Evolutionary conservation across 75 land plant genomes (phyloP).

Genomic region (Gnetum montanum): DNA sequence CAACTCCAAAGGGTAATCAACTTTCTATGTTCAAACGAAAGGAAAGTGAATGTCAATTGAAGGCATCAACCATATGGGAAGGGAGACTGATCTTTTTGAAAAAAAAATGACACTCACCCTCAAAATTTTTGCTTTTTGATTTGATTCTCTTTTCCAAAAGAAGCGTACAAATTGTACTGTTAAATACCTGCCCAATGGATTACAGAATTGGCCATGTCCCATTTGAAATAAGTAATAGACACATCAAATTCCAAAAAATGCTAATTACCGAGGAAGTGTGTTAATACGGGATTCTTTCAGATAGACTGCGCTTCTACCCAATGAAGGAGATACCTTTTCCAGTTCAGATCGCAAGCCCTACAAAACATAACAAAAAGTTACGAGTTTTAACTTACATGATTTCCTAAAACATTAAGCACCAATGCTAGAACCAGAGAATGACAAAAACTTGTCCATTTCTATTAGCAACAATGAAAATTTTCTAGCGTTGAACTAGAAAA

Average conservation of each 20-base stretch:
- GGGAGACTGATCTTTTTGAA: too few species aligned
- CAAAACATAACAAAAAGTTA: conserved; percentile 1
- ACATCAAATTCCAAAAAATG: conserved; percentile 1
- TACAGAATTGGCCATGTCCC: neutral
- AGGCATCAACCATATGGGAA: neutral
- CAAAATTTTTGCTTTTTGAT: conserved; percentile 95
- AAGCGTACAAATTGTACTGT: conserved; percentile 96
- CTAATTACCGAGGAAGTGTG: conserved; percentile 50
- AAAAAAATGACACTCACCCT: conserved; percentile 54
- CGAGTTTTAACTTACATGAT: too few species aligned
- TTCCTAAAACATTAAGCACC: too few species aligned
- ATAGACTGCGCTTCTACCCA: conserved; percentile 74
- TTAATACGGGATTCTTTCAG: conserved; percentile 71
- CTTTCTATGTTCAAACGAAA: conserved; percentile 47
- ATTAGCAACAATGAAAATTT: too few species aligned
- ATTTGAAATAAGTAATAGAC: neutral
- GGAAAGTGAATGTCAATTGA: neutral
- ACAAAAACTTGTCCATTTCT: too few species aligned
- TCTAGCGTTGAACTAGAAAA: too few species aligned
- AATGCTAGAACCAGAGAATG: too few species aligned
- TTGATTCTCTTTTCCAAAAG: conserved; percentile 95
- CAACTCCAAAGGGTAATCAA: conserved; percentile 86
- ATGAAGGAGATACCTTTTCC: conserved; percentile 76
- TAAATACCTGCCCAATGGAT: conserved; percentile 52
- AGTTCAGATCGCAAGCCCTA: conserved; percentile 89